phyloP scores from a whole-genome alignment of 192 early-diverging fungal species.

The Gryganskiella cystojenkinii region DNA sequence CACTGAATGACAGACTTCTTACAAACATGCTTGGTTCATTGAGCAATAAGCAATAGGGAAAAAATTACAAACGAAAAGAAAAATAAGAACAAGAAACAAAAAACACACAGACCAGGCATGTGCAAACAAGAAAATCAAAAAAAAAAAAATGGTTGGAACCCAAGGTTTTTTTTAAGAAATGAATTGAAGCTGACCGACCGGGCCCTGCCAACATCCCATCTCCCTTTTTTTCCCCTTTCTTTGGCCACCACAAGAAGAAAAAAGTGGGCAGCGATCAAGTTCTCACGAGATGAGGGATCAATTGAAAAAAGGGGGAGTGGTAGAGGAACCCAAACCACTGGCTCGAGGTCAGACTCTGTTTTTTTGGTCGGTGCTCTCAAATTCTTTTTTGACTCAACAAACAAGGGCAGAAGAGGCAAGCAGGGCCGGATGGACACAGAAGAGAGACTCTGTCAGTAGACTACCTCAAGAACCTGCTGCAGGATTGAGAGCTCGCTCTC shows the following conservation, averaged over 20 bases:
- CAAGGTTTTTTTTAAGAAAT: not conserved
- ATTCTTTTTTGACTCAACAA: too few relatives aligned
- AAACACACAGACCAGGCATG: constrained; percentile 7
- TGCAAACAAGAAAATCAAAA: not conserved
- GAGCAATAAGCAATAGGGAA: not conserved
- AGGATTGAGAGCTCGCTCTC: too few relatives aligned
- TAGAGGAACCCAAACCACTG: too few relatives aligned
- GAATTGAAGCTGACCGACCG: not conserved
- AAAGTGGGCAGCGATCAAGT: too few relatives aligned
- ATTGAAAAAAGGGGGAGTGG: not conserved
- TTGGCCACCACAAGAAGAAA: not conserved
- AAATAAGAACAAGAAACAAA: not conserved
- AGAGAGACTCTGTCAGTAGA: too few relatives aligned
- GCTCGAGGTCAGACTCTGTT: too few relatives aligned
- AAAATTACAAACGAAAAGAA: not conserved
- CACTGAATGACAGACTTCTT: not conserved
- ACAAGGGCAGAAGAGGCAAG: too few relatives aligned
- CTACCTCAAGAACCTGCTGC: too few relatives aligned
- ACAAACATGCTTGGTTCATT: not conserved
- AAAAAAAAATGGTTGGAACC: not conserved
- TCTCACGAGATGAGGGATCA: not conserved
- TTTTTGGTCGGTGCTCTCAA: too few relatives aligned
- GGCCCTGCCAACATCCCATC: not conserved
- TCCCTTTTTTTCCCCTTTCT: not conserved
- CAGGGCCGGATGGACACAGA: too few relatives aligned